Evolutionary conservation across 805 yeast genomes (phyloP).

Genomic region (Diddensiella transvaalensis): DNA sequence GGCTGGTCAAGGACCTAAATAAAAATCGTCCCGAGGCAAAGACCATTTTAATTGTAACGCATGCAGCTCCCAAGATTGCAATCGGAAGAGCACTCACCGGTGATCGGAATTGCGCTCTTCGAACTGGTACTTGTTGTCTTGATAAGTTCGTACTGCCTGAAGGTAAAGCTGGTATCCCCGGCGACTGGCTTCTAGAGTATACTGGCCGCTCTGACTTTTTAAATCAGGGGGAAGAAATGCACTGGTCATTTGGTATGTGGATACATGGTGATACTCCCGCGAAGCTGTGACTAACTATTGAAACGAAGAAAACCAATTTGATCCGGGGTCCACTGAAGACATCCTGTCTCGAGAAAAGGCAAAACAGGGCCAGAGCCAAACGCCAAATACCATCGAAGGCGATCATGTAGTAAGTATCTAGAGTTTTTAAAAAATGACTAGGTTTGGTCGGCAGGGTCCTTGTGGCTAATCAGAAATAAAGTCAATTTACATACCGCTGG

Average conservation of each 20-base stretch:
- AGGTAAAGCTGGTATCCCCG: slow-evolving; percentile 25
- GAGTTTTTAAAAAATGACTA: background rate
- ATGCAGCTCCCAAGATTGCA: slow-evolving; percentile 91
- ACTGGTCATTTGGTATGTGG: slow-evolving; percentile 72
- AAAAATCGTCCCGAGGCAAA: slow-evolving; percentile 55
- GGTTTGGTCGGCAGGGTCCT: background rate
- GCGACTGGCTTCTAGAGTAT: slow-evolving; percentile 57
- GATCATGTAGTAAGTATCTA: slow-evolving; percentile 12
- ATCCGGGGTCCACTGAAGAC: slow-evolving; percentile 90
- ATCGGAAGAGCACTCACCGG: slow-evolving; percentile 73
- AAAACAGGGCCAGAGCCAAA: slow-evolving; percentile 12
- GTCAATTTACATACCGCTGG: slow-evolving; percentile 52
- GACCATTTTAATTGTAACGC: slow-evolving; percentile 71
- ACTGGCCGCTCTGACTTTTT: slow-evolving; percentile 76
- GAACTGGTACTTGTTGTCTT: slow-evolving; percentile 83
- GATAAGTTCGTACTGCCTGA: slow-evolving; percentile 50
- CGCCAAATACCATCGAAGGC: too few relatives aligned
- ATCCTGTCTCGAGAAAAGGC: slow-evolving; percentile 35
- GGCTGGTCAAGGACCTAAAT: slow-evolving; percentile 58
- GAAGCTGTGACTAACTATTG: background rate
- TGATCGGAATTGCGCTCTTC: slow-evolving; percentile 46
- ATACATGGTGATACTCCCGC: background rate
- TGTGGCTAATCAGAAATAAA: background rate
- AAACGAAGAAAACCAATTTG: slow-evolving; percentile 35
- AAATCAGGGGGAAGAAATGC: slow-evolving; percentile 82